phyloP scores from a whole-genome alignment of 352 stramenopile genomes.

The Pythium myriotylum region DNA sequence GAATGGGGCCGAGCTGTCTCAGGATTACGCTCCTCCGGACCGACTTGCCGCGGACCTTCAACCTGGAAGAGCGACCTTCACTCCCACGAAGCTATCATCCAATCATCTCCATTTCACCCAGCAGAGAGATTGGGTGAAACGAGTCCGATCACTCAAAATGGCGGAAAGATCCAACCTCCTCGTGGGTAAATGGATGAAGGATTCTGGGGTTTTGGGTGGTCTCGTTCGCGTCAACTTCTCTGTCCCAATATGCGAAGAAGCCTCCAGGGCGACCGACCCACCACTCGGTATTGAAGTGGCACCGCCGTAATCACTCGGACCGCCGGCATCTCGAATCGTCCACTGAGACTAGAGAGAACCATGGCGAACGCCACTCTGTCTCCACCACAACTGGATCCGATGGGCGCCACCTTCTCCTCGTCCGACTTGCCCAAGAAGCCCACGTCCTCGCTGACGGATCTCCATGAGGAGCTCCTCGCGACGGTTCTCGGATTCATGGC shows the following conservation, averaged over 20 bases:
- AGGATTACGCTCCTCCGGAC: constrained; percentile 6
- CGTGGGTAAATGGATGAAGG: too few species aligned
- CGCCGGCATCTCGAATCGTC: background rate
- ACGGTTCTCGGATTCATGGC: constrained; percentile 41
- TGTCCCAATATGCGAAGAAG: constrained; percentile 8
- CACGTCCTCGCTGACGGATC: constrained; percentile 21
- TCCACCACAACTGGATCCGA: constrained; percentile 15
- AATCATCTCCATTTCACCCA: constrained; percentile 1
- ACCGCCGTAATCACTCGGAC: constrained; percentile 18
- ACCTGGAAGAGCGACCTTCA: constrained; percentile 11
- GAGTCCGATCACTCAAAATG: background rate
- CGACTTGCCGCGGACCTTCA: constrained; percentile 12
- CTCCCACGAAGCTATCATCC: background rate
- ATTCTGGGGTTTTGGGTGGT: constrained; percentile 12
- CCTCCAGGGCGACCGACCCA: background rate
- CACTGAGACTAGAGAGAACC: constrained; percentile 10
- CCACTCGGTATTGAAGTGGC: constrained; percentile 11
- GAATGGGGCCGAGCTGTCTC: constrained; percentile 4
- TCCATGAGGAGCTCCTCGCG: constrained; percentile 60
- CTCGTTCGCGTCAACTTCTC: background rate
- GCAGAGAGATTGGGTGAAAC: background rate
- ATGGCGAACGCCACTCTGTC: background rate
- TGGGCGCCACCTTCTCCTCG: constrained; percentile 17
- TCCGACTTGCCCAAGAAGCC: background rate
- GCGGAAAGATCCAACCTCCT: background rate